Percentiles rank a stretch among this genome's conserved stretches.
These are phyloP conservation scores for Chlamydomonas asymmetrica DNA, from an alignment of 139 green algal genomes.

Conservation along the genomic window DNA sequence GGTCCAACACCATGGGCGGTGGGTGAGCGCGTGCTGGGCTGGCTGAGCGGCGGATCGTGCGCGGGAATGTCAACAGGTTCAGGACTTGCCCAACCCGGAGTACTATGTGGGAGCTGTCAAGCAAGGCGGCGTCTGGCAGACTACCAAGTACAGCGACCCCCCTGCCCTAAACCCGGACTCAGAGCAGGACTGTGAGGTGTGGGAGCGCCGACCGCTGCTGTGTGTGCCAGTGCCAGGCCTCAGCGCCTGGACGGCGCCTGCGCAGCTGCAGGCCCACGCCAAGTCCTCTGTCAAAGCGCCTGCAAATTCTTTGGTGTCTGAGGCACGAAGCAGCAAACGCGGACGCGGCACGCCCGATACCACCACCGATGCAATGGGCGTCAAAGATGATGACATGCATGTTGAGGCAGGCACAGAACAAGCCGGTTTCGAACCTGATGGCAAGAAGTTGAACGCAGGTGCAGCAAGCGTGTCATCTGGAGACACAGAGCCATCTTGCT, in stretches of 20 bases:
- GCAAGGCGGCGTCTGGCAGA: conserved; percentile 34
- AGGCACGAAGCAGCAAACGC: background rate
- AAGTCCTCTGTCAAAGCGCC: conserved; percentile 3
- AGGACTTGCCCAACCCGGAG: conserved; percentile 74
- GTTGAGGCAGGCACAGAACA: no score
- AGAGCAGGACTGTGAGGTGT: conserved; percentile 17
- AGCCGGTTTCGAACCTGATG: no score
- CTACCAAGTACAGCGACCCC: conserved; percentile 51
- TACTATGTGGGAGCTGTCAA: conserved; percentile 62
- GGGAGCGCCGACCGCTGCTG: conserved; percentile 52
- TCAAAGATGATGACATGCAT: no score
- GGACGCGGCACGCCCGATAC: background rate
- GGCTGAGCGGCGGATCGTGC: no score
- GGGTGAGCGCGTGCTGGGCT: no score
- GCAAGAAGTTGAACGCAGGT: no score
- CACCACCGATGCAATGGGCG: no score
- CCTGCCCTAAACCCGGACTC: background rate
- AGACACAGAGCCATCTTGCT: no score
- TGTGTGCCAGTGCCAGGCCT: conserved; percentile 46
- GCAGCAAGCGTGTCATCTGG: no score
- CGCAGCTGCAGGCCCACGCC: background rate
- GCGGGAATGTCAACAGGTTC: no score
- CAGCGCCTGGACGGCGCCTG: conserved; percentile 31
- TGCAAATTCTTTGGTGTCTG: background rate
- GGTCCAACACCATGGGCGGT: no score